phyloP scores from a whole-genome alignment of 768 basidiomycete genomes.

The Trametes punicea region DNA sequence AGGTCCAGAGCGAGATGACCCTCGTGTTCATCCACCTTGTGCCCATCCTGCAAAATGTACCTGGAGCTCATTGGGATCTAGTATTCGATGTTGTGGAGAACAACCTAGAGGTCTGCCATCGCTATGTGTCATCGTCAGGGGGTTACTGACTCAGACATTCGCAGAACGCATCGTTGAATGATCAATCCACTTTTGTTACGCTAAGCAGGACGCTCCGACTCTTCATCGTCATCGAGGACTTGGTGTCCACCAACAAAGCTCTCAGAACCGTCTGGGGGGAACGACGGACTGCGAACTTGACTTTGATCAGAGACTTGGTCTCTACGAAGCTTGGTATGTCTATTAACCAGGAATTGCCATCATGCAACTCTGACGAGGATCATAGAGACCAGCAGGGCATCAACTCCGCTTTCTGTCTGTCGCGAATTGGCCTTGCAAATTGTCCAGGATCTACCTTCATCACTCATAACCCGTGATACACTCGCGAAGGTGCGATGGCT shows the following conservation, averaged over 20 bases:
- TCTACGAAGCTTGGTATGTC: constrained; percentile 50
- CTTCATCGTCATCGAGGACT: constrained; percentile 63
- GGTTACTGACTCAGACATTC: neutral
- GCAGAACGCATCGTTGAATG: constrained; percentile 59
- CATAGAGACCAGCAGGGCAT: constrained; percentile 29
- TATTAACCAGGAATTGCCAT: neutral
- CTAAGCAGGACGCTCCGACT: constrained; percentile 72
- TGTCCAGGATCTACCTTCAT: constrained; percentile 59
- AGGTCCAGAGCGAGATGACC: constrained; percentile 76
- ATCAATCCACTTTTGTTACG: constrained; percentile 53
- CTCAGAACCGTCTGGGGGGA: constrained; percentile 69
- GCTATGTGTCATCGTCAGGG: neutral
- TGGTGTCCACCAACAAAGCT: constrained; percentile 67
- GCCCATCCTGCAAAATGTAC: constrained; percentile 83
- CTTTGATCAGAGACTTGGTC: constrained; percentile 59
- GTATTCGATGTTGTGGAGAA: constrained; percentile 87
- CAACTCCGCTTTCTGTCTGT: constrained; percentile 62
- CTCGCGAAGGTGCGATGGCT: constrained; percentile 51
- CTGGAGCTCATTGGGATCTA: constrained; percentile 90
- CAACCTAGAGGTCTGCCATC: constrained; percentile 73
- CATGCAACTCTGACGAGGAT: neutral
- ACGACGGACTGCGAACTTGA: constrained; percentile 49
- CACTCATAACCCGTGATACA: constrained; percentile 60
- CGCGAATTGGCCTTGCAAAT: constrained; percentile 66
- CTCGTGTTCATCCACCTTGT: constrained; percentile 70